Percentiles rank a stretch among this genome's conserved stretches.
Conservation (phyloP, 805 yeast genomes). For the Metschnikowia similis region DNA sequence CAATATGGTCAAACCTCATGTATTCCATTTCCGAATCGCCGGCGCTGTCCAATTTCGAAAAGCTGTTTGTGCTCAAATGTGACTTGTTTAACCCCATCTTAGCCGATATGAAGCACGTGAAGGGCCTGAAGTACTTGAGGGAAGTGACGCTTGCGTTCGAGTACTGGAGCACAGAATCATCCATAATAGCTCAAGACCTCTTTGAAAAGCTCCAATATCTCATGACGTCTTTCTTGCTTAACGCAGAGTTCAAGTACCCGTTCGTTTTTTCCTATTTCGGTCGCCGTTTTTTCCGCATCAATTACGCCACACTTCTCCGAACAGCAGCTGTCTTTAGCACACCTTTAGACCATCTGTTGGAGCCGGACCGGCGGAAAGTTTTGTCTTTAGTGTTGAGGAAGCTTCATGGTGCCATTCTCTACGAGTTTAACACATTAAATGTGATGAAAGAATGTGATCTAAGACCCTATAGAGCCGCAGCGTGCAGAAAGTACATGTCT, state of each 20-base stretch:
- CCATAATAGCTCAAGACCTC: constrained; percentile 8
- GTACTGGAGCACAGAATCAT: constrained; percentile 7
- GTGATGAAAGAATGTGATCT: constrained; percentile 18
- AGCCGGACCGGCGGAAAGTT: constrained; percentile 6
- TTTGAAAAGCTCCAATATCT: constrained; percentile 20
- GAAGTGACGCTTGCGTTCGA: constrained; percentile 7
- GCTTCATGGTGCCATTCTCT: constrained; percentile 13
- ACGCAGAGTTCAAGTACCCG: constrained; percentile 27
- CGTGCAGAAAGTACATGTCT: constrained; percentile 2
- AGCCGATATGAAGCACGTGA: constrained; percentile 9
- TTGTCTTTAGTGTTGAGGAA: constrained; percentile 10
- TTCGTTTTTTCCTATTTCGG: constrained; percentile 30
- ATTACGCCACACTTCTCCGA: constrained; percentile 13
- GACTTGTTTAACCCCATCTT: constrained; percentile 11
- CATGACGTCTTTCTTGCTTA: constrained; percentile 20
- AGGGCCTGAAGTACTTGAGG: constrained; percentile 8
- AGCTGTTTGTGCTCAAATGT: constrained; percentile 9
- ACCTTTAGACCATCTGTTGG: constrained; percentile 6
- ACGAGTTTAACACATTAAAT: constrained; percentile 20
- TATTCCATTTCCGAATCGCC: background rate
- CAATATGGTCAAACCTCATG: constrained; percentile 8
- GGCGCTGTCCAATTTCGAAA: background rate
- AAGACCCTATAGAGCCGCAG: constrained; percentile 1
- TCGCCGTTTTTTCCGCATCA: constrained; percentile 20
- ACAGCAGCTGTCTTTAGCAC: constrained; percentile 8